phyloP scores from a whole-genome alignment of 169 alveolate species.

The Fabrea salina region DNA sequence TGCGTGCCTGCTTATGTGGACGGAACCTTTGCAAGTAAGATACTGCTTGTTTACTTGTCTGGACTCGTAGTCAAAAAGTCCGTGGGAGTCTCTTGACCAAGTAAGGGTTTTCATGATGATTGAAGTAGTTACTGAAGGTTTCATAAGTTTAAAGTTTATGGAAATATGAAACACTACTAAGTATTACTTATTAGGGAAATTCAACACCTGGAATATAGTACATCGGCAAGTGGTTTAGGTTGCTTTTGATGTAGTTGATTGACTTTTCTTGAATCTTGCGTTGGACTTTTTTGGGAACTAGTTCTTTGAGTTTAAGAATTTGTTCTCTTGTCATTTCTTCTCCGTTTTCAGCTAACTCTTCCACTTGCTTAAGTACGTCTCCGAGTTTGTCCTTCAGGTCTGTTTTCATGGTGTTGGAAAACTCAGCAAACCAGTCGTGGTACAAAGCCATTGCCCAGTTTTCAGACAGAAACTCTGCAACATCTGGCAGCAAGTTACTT shows the following conservation, averaged over 20 bases:
- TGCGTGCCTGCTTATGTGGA: not conserved
- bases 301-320: constrained; percentile 54
- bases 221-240: constrained; percentile 84
- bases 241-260: constrained; percentile 73
- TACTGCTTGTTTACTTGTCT: not conserved
- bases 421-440: constrained; percentile 88
- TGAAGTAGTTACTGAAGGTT: too few relatives aligned
- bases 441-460: constrained; percentile 88
- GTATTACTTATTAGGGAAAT: constrained; percentile 25
- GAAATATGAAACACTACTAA: too few relatives aligned
- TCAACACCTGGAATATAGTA: constrained; percentile 74
- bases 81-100: constrained; percentile 46
- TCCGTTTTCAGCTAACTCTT: constrained; percentile 69
- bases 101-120: constrained; percentile 36
- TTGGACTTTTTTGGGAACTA: constrained; percentile 68
- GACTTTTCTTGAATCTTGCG: constrained; percentile 78
- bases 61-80: constrained; percentile 45
- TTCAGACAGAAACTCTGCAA: constrained; percentile 80
- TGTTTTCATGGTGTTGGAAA: constrained; percentile 72
- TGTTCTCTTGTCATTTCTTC: constrained; percentile 70
- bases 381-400: constrained; percentile 66
- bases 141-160: too few relatives aligned
- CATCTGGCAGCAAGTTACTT: constrained; percentile 71
- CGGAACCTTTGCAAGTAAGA: not conserved
- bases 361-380: constrained; percentile 67